Evolutionary conservation across 176 grass and related monocot genomes (phyloP).

Genomic region (Metroxylon sagu): DNA sequence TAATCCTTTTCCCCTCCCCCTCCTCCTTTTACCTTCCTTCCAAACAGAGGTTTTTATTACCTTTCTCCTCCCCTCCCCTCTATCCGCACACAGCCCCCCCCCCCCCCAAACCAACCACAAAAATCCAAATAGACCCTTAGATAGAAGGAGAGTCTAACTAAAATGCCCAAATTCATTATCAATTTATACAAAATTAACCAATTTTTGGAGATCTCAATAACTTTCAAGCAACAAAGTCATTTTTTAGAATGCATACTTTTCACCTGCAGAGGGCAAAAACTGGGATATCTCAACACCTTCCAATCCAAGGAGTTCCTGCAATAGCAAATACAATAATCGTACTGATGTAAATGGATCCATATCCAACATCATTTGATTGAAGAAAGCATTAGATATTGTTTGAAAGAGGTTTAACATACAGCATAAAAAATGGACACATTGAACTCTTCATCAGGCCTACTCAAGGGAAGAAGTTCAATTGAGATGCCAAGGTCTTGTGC

Average conservation of each 20-base stretch:
- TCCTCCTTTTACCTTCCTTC: too few species aligned
- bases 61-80: too few species aligned
- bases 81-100: too few species aligned
- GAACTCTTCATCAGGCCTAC: constrained; percentile 53
- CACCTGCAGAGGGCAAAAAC: constrained; percentile 72
- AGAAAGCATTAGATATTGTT: neutral
- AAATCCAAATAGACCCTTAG: too few species aligned
- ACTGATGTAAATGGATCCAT: neutral
- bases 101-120: too few species aligned
- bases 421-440: constrained; percentile 85
- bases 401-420: constrained; percentile 35
- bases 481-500: constrained; percentile 84
- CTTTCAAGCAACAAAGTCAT: neutral
- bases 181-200: too few species aligned
- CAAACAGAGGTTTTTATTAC: too few species aligned
- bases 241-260: constrained; percentile 38
- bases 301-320: constrained; percentile 75
- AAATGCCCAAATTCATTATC: too few species aligned
- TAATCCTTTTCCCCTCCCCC: too few species aligned
- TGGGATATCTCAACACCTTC: constrained; percentile 52
- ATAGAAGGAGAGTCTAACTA: too few species aligned
- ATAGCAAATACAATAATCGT: neutral
- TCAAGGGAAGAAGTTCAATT: constrained; percentile 84
- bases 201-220: too few species aligned
- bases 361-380: neutral